Evolutionary conservation across 1,284 basidiomycete genomes (phyloP).

Genomic region (Golubevia sp.): DNA sequence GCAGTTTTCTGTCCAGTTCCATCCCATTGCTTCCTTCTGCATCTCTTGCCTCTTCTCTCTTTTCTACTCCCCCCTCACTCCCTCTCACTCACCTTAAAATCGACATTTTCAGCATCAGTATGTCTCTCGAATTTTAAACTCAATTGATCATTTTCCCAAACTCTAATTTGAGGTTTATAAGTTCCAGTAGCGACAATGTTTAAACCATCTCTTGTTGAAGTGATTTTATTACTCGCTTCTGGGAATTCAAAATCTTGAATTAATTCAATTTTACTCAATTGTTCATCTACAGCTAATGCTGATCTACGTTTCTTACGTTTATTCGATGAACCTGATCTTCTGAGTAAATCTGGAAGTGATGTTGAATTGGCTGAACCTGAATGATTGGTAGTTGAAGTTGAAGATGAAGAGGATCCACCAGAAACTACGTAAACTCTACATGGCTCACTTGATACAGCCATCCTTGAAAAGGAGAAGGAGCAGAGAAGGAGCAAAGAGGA

Average conservation of each 20-base stretch:
- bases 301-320: slow-evolving; percentile 52
- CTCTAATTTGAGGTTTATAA: slow-evolving; percentile 96
- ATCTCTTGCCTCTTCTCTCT: no score
- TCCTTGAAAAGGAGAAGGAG: slow-evolving; percentile 1
- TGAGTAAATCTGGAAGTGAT: slow-evolving; percentile 53
- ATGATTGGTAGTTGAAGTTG: slow-evolving; percentile 23
- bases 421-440: slow-evolving; percentile 55
- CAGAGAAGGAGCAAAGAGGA: not conserved
- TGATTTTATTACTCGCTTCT: slow-evolving; percentile 89
- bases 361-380: slow-evolving; percentile 50
- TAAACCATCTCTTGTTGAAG: slow-evolving; percentile 86
- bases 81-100: slow-evolving; percentile 92
- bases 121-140: slow-evolving; percentile 95
- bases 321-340: slow-evolving; percentile 50
- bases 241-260: slow-evolving; percentile 93
- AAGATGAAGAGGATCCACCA: slow-evolving; percentile 28
- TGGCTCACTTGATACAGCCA: slow-evolving; percentile 27
- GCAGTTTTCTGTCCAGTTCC: not conserved
- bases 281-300: not conserved
- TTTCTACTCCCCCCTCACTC: no score
- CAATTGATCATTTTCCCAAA: slow-evolving; percentile 92
- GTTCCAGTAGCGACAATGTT: slow-evolving; percentile 93
- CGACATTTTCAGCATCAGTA: slow-evolving; percentile 94
- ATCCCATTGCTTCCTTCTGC: no score
- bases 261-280: not conserved